Evolutionary conservation across 228 moss, liverwort and hornwort species (phyloP).

Genomic region (Sphagnum fallax): DNA sequence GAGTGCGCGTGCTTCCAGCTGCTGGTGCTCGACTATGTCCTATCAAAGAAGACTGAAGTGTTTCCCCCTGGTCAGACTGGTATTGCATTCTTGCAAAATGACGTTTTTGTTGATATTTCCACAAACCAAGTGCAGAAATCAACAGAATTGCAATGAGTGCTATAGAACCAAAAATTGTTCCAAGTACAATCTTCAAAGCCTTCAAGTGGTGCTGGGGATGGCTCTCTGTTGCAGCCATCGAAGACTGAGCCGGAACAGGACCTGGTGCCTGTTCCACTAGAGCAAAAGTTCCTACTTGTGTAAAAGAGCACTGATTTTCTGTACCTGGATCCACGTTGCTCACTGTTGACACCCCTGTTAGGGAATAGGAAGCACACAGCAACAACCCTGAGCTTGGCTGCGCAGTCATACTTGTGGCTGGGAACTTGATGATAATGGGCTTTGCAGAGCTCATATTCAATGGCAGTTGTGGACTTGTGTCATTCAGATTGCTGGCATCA

Average conservation of each 20-base stretch:
- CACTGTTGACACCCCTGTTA: conserved; percentile 27
- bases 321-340: conserved; percentile 17
- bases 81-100: conserved; percentile 66
- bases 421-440: conserved; percentile 38
- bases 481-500: conserved; percentile 21
- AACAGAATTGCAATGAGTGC: conserved; percentile 18
- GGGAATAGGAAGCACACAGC: conserved; percentile 40
- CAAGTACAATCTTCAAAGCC: conserved; percentile 56
- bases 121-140: conserved; percentile 13
- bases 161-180: conserved; percentile 47
- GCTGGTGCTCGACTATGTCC: conserved; percentile 68
- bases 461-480: conserved; percentile 28
- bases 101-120: conserved; percentile 37
- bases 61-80: conserved; percentile 49
- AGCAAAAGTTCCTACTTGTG: conserved; percentile 51
- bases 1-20: conserved; percentile 66
- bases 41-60: conserved; percentile 50
- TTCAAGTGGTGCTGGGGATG: conserved; percentile 8
- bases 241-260: not conserved
- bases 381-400: not conserved
- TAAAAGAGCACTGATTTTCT: conserved; percentile 21
- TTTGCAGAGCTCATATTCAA: conserved; percentile 13
- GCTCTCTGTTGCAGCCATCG: not conserved
- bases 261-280: conserved; percentile 17
- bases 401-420: conserved; percentile 19